A percentile compares a stretch with the other conserved stretches of the same genome.
Conservation (phyloP, 164 flowering plant genomes). For the Liquidambar formosana region DNA sequence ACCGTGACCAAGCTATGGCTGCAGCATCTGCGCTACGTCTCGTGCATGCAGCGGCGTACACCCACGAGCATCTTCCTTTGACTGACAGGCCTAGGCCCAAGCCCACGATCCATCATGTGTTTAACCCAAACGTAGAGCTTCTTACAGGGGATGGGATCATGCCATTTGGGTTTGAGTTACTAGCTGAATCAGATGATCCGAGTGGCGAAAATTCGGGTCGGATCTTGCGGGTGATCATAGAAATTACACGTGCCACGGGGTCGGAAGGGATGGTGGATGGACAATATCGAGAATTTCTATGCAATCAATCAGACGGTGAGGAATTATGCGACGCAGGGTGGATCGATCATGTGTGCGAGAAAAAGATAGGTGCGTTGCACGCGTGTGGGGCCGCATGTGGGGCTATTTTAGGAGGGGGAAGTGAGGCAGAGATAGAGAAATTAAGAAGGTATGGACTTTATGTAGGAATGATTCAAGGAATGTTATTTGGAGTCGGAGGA, state of each 20-base stretch:
- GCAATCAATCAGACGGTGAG: not conserved
- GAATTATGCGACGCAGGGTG: constrained; percentile 1
- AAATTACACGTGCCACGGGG: constrained; percentile 53
- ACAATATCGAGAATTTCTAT: constrained; percentile 23
- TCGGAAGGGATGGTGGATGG: constrained; percentile 51
- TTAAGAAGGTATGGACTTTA: constrained; percentile 53
- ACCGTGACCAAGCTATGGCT: constrained; percentile 45
- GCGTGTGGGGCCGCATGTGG: constrained; percentile 74
- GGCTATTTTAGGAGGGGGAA: constrained; percentile 68
- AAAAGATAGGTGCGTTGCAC: constrained; percentile 47
- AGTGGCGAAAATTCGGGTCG: constrained; percentile 24
- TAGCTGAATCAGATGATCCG: constrained; percentile 35
- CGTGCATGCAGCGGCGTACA: constrained; percentile 42
- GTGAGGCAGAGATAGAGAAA: constrained; percentile 52
- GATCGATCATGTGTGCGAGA: constrained; percentile 28
- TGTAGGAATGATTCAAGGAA: constrained; percentile 48
- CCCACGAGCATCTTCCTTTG: constrained; percentile 44
- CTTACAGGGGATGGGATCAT: constrained; percentile 49
- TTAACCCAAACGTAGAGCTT: constrained; percentile 50
- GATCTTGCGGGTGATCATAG: constrained; percentile 49
- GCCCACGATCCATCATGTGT: constrained; percentile 13
- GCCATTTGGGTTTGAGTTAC: constrained; percentile 53
- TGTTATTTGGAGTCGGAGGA: constrained; percentile 11
- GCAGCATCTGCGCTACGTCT: constrained; percentile 67
- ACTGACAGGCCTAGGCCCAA: constrained; percentile 23